phyloP scores from a whole-genome alignment of 1,284 basidiomycete species.

The Singerocomus inundabilis region DNA sequence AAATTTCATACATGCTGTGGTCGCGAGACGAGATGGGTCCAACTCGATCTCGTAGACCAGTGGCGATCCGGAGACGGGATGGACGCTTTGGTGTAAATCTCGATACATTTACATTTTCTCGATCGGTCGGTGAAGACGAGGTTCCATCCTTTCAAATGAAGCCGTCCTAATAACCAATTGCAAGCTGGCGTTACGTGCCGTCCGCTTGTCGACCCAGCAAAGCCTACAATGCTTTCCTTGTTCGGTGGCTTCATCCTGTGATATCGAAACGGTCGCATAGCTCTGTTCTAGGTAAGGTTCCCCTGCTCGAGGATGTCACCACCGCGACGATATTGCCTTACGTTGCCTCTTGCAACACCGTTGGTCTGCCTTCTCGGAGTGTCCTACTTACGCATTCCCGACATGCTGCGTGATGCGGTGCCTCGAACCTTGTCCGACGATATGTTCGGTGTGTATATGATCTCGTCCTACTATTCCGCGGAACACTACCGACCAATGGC shows the following conservation, averaged over 20 bases:
- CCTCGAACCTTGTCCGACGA: conserved; percentile 14
- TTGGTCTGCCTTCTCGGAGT: conserved; percentile 8
- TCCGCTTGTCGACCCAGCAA: background rate
- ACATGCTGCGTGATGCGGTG: conserved; percentile 13
- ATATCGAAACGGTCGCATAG: conserved; percentile 11
- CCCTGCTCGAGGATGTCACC: conserved; percentile 1
- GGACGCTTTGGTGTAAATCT: conserved; percentile 16
- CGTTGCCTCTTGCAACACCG: conserved; percentile 10
- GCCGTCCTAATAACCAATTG: conserved; percentile 5
- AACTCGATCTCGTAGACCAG: conserved; percentile 6
- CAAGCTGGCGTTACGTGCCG: conserved; percentile 1
- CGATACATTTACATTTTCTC: conserved; percentile 10
- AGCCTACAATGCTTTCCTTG: conserved; percentile 1
- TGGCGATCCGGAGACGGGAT: conserved; percentile 19
- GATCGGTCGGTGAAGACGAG: conserved; percentile 17
- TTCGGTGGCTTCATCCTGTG: conserved; percentile 13
- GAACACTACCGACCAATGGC: conserved; percentile 10
- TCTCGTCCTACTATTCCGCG: conserved; percentile 17
- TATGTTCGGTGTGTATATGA: conserved; percentile 1
- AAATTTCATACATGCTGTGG: conserved; percentile 11
- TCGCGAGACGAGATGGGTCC: conserved; percentile 4
- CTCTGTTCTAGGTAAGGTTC: background rate
- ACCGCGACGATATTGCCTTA: conserved; percentile 12
- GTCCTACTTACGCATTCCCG: conserved; percentile 13
- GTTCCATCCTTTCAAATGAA: conserved; percentile 17